Evolutionary conservation across 805 yeast species (phyloP), one percentile per base, ranked within the genome.

Genomic region (Kuraishia capsulata): DNA sequence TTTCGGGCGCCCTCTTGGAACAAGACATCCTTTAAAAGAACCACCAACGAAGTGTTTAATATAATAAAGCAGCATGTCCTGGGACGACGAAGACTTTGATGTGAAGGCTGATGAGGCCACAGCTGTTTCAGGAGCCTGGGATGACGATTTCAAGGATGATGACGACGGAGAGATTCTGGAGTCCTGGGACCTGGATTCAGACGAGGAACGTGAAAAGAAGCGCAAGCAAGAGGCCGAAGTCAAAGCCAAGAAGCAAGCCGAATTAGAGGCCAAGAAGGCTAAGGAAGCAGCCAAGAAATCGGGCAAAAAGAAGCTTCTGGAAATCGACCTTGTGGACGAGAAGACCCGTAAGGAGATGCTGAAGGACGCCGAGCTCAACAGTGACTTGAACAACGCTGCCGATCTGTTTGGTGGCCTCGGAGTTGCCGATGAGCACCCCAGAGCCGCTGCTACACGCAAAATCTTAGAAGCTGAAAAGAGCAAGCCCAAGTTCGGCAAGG

Each of bases 331-430:
- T 14, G 73, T 83, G 30, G 95, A 86, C 57, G 83, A 76, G 46
- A 68, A 66, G 44, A 79, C 90, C n/a, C 72, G 86, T 53, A 74
- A 67, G 49, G 88, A 82, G 53, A 60, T 88, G 59, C 68, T 84
- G 61, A 80, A 70, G 53, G 69, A 81, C 57, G 95, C 92, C 17
- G 95, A 90, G 62, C 52, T 86, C 42, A 80, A 76, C 35, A 74
- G 95, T 20, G 98, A 90, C 64, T 68, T 90, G 59, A 86, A 85
- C 60, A 86, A 85, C 56, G 97, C 98, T 23, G 90, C 95, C 6
- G 95, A 85, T 50, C 67, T 90, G 50, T 87, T 90, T 56, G 95
- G 88, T 24, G 87, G 86, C 13, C 66, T 68, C 47, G 73, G 74
- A 31, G 71, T 73, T 39, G 73, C 76, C 19, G 67, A 67, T 42